Evolutionary conservation across 495 filamentous ascomycete genomes (phyloP).

Genomic region (Lasiosphaeria ovina): DNA sequence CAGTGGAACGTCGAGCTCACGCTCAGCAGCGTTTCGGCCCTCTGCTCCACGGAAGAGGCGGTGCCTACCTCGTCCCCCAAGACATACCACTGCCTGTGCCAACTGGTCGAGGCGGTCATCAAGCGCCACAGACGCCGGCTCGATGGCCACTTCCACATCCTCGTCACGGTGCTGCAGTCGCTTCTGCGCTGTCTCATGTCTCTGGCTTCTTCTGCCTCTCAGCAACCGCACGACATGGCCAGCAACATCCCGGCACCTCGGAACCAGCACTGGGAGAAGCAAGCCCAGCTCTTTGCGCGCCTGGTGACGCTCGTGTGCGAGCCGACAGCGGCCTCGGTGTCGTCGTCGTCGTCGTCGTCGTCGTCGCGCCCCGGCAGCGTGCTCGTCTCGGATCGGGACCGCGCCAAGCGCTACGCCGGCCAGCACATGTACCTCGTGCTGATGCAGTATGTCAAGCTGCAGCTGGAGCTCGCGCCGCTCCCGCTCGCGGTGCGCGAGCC

Average conservation of each 20-base stretch:
- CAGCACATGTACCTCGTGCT: conserved; percentile 72
- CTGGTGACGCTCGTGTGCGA: conserved; percentile 76
- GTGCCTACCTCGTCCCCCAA: conserved; percentile 23
- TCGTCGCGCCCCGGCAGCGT: neutral
- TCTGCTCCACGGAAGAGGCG: conserved; percentile 40
- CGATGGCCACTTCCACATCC: conserved; percentile 62
- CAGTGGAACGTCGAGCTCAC: conserved; percentile 71
- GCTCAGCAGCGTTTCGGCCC: conserved; percentile 54
- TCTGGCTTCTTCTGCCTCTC: conserved; percentile 30
- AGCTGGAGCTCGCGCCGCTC: conserved; percentile 51
- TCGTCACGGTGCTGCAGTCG: conserved; percentile 60
- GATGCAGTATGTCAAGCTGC: conserved; percentile 66
- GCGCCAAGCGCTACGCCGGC: conserved; percentile 70
- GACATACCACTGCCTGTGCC: conserved; percentile 53
- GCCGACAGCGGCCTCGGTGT: conserved; percentile 70
- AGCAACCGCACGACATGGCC: neutral
- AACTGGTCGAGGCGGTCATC: conserved; percentile 61
- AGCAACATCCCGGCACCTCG: conserved; percentile 1
- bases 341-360: conserved; percentile 18
- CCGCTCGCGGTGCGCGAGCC: conserved; percentile 59
- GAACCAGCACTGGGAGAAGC: conserved; percentile 32
- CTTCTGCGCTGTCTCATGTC: conserved; percentile 60
- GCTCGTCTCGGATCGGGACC: conserved; percentile 73
- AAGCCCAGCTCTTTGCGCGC: conserved; percentile 65
- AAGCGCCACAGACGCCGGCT: conserved; percentile 48